These are phyloP conservation scores for Lichtheimia ramosa DNA, from an alignment of 371 early-diverging fungal genomes.

Conservation along the genomic window DNA sequence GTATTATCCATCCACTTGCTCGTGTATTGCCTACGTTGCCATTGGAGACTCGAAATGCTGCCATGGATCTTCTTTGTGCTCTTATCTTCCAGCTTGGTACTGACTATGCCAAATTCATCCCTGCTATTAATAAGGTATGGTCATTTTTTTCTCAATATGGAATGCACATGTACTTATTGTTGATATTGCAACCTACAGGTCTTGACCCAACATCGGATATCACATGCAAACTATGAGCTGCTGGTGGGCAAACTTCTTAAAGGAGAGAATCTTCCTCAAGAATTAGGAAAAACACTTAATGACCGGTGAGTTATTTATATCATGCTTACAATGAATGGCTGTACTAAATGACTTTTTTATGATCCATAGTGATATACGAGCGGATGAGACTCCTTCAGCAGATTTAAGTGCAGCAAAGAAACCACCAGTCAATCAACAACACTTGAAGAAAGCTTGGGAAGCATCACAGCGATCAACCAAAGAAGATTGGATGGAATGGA, in stretches of 20 bases:
- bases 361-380: constrained; percentile 29
- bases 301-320: constrained; percentile 22
- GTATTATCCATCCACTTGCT: constrained; percentile 90
- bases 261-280: constrained; percentile 77
- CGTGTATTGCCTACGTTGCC: constrained; percentile 68
- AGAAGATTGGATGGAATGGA: constrained; percentile 98
- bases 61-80: constrained; percentile 84
- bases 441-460: constrained; percentile 93
- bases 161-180: background rate
- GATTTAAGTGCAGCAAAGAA: constrained; percentile 60
- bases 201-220: constrained; percentile 64
- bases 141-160: background rate
- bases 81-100: constrained; percentile 85
- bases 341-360: background rate
- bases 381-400: constrained; percentile 54
- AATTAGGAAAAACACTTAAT: constrained; percentile 55
- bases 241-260: constrained; percentile 75
- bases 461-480: constrained; percentile 86
- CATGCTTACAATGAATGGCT: constrained; percentile 16
- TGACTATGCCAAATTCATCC: constrained; percentile 90
- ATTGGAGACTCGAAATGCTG: constrained; percentile 63
- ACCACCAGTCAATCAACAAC: constrained; percentile 85
- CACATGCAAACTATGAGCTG: constrained; percentile 69
- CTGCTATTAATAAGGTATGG: constrained; percentile 79
- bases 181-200: constrained; percentile 36